Evolutionary conservation across 1,139 yeast genomes (phyloP).

Genomic region (Suzukiozyma palmioleophila): DNA sequence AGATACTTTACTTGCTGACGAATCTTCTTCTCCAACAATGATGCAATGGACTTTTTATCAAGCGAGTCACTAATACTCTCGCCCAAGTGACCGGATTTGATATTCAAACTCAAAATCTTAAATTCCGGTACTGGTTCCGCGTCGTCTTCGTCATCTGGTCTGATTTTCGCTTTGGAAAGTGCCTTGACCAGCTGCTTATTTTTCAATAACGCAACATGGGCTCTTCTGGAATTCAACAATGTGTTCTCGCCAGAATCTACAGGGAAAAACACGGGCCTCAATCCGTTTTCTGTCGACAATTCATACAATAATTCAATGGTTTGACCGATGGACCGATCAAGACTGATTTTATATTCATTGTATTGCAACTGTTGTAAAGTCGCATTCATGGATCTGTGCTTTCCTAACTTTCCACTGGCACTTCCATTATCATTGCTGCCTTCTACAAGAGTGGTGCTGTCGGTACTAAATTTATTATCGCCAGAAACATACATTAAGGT

Average conservation of each 20-base stretch:
- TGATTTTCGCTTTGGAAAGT: conserved; percentile 27
- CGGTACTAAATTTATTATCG: conserved; percentile 22
- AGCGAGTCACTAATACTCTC: conserved; percentile 46
- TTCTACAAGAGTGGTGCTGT: conserved; percentile 25
- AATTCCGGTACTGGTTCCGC: conserved; percentile 37
- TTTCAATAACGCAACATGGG: conserved; percentile 49
- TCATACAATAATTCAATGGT: conserved; percentile 52
- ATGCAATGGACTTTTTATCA: conserved; percentile 63
- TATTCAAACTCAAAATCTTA: conserved; percentile 58
- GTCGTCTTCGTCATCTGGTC: conserved; percentile 6
- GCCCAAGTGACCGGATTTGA: conserved; percentile 50
- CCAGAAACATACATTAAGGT: conserved; percentile 31
- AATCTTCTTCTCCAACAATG: conserved; percentile 61
- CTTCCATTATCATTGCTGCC: conserved; percentile 19
- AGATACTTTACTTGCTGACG: conserved; percentile 63
- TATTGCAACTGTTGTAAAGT: conserved; percentile 66
- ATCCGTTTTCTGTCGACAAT: conserved; percentile 50
- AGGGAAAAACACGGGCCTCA: conserved; percentile 67
- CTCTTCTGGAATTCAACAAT: conserved; percentile 41
- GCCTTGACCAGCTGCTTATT: conserved; percentile 33
- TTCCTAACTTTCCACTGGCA: conserved; percentile 3
- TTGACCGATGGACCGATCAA: conserved; percentile 59
- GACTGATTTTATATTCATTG: conserved; percentile 58
- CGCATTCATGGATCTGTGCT: conserved; percentile 23
- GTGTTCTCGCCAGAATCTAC: conserved; percentile 32